phyloP scores from a whole-genome alignment of 495 filamentous ascomycete genomes.

The Penicillium ochrochloron region DNA sequence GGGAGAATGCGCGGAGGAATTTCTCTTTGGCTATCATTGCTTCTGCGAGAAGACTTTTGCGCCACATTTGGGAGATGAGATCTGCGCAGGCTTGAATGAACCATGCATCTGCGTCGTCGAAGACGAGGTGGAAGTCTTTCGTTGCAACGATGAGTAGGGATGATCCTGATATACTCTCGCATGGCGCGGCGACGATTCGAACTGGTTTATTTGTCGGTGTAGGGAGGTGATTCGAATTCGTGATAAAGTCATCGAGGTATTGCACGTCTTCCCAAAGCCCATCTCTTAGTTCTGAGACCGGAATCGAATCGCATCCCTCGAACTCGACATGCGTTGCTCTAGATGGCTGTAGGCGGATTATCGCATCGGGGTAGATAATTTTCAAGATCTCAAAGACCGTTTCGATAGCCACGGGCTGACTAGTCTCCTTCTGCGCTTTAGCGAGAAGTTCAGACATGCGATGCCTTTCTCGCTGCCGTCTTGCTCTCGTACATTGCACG shows the following conservation, averaged over 20 bases:
- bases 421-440: slow-evolving; percentile 5
- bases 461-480: slow-evolving; percentile 20
- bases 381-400: slow-evolving; percentile 1
- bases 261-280: slow-evolving; percentile 24
- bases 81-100: slow-evolving; percentile 23
- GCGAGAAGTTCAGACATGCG: slow-evolving; percentile 22
- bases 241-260: slow-evolving; percentile 23
- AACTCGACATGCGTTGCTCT: slow-evolving; percentile 16
- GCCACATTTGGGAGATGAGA: slow-evolving; percentile 24
- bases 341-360: slow-evolving; percentile 13
- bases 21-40: slow-evolving; percentile 27
- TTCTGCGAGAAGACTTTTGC: slow-evolving; percentile 15
- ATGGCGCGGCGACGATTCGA: slow-evolving; percentile 15
- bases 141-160: slow-evolving; percentile 23
- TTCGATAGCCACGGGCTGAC: slow-evolving; percentile 5
- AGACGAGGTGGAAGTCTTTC: slow-evolving; percentile 21
- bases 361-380: slow-evolving; percentile 11
- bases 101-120: slow-evolving; percentile 26
- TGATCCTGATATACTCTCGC: slow-evolving; percentile 20
- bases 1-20: slow-evolving; percentile 27
- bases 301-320: slow-evolving; percentile 14
- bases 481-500: slow-evolving; percentile 18
- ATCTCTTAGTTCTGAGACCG: slow-evolving; percentile 9
- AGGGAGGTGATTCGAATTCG: slow-evolving; percentile 15
- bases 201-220: slow-evolving; percentile 11